Conservation (phyloP, 2,329 filamentous ascomycete genomes). For the Tympanopsis confertula region DNA sequence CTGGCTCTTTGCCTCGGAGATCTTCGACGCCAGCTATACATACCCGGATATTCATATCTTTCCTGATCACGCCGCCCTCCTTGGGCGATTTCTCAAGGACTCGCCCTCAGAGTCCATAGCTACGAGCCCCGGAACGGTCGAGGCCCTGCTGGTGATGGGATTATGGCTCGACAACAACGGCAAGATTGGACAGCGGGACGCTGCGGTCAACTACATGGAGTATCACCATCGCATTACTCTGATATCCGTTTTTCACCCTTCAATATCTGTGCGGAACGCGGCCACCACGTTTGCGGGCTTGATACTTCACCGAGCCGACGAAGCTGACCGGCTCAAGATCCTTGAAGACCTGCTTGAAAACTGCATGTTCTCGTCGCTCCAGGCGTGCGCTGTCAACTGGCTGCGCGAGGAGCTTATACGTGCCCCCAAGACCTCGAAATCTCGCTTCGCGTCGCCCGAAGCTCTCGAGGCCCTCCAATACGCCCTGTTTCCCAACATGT, state of each 20-base stretch:
- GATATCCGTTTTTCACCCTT: constrained; percentile 43
- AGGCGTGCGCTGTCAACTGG: constrained; percentile 52
- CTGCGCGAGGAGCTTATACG: constrained; percentile 48
- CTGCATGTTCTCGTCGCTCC: constrained; percentile 49
- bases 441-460: constrained; percentile 36
- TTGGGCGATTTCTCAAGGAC: constrained; percentile 39
- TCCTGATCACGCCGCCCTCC: constrained; percentile 42
- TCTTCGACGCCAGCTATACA: constrained; percentile 45
- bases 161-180: constrained; percentile 43
- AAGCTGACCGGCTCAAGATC: constrained; percentile 45
- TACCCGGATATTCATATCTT: constrained; percentile 44
- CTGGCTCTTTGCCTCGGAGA: constrained; percentile 47
- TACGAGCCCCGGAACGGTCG: constrained; percentile 39
- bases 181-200: constrained; percentile 18
- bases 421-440: constrained; percentile 17
- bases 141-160: constrained; percentile 47
- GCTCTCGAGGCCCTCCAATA: constrained; percentile 50
- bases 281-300: constrained; percentile 38
- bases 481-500: constrained; percentile 44
- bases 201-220: constrained; percentile 34
- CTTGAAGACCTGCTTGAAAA: constrained; percentile 55
- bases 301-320: constrained; percentile 44
- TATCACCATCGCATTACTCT: constrained; percentile 50
- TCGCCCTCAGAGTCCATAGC: constrained; percentile 35
- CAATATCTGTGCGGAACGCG: constrained; percentile 39